Percentiles rank a stretch among this genome's conserved stretches.
phyloP scores from a whole-genome alignment of 148 eudicot genomes.

The Vaccinium myrtillus region DNA sequence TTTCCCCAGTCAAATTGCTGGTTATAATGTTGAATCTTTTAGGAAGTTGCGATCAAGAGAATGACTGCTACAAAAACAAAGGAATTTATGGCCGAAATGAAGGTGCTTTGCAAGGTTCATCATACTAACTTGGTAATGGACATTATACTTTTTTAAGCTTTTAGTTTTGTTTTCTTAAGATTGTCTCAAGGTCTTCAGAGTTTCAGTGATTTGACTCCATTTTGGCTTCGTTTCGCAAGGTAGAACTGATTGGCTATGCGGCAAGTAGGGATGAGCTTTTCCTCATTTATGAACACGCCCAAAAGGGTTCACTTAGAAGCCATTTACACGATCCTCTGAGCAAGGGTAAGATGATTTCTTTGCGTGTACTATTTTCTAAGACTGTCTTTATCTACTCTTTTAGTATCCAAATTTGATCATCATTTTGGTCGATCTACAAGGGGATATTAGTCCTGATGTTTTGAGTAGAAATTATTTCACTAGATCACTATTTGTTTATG shows the following conservation, averaged over 20 bases:
- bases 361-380: not conserved
- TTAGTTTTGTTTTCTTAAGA: not conserved
- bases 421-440: not conserved
- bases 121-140: constrained; percentile 85
- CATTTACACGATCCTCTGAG: constrained; percentile 85
- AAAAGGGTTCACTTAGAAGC: constrained; percentile 82
- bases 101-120: constrained; percentile 94
- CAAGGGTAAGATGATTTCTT: constrained; percentile 52
- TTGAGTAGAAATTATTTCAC: not conserved
- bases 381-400: not conserved
- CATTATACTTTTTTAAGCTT: not conserved
- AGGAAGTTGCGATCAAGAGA: constrained; percentile 96
- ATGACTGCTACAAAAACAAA: constrained; percentile 95
- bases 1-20: not conserved
- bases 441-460: not conserved
- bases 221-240: constrained; percentile 48
- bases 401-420: not conserved
- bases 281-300: constrained; percentile 90
- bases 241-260: constrained; percentile 93
- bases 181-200: not conserved
- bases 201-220: constrained; percentile 19
- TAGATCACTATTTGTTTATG: not conserved
- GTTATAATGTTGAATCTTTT: constrained; percentile 15
- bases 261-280: constrained; percentile 80
- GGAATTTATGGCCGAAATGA: constrained; percentile 90